Conservation (phyloP, 805 yeast species). For the Debaryomyces tyrocola region DNA sequence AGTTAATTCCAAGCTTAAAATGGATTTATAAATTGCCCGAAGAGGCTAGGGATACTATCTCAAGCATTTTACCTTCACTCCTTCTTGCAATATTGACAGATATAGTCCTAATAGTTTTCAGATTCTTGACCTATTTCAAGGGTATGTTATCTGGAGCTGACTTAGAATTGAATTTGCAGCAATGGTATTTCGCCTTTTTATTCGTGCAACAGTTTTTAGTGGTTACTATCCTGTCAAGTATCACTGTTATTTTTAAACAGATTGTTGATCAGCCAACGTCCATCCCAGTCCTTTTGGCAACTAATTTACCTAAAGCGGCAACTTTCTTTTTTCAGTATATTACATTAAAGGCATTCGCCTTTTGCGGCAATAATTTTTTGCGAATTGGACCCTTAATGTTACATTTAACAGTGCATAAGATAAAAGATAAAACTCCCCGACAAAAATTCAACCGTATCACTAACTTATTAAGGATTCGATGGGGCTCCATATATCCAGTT, state of each 20-base stretch:
- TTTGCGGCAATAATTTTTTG: constrained; percentile 70
- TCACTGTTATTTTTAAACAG: constrained; percentile 61
- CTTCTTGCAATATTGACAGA: constrained; percentile 64
- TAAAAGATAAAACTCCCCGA: constrained; percentile 62
- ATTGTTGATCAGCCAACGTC: constrained; percentile 69
- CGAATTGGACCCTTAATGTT: constrained; percentile 54
- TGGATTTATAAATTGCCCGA: constrained; percentile 59
- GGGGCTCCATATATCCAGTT: constrained; percentile 81
- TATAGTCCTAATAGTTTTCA: constrained; percentile 57
- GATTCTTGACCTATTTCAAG: constrained; percentile 52
- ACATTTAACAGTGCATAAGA: constrained; percentile 31
- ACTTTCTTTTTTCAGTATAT: constrained; percentile 81
- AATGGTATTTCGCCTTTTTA: constrained; percentile 74
- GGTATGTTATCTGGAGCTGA: constrained; percentile 63
- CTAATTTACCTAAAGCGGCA: constrained; percentile 81
- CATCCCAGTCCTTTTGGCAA: constrained; percentile 69
- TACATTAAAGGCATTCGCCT: constrained; percentile 70
- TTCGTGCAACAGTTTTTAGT: constrained; percentile 84
- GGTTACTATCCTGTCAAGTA: constrained; percentile 80
- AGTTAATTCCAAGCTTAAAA: constrained; percentile 57
- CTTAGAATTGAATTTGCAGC: constrained; percentile 69
- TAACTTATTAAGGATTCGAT: constrained; percentile 48
- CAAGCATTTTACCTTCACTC: constrained; percentile 68
- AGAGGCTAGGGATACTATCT: constrained; percentile 50
- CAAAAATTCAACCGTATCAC: constrained; percentile 47